Base-by-base conservation (phyloP, 192 early-diverging fungal species). In the Phlyctochytrium bullatum region DNA sequence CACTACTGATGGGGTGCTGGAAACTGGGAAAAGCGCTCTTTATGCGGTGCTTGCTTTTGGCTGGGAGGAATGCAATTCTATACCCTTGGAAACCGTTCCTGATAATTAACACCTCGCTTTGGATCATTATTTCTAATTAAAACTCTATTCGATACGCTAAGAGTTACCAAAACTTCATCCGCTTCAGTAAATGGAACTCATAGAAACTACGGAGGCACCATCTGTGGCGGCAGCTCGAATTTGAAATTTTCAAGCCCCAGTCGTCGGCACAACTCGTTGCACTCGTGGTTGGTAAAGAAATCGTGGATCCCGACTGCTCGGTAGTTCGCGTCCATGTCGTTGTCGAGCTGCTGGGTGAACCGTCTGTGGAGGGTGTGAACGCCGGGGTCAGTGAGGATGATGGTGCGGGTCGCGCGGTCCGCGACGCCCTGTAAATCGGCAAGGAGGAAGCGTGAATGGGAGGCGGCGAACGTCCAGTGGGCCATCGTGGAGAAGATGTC, bases 1-100 rank as follows among this genome's bases (percentile, higher is more conserved):
- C 76, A 91, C 53, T 95, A 92, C 71, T 91, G 75, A 74, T 40
- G 58, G 3, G 53, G 33, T 14, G 16, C 61, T 4, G 27, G 23
- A 12, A 47, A 47, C 20, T 47, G 6, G 20, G 20, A 14, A 47
- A 14, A 47, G 10, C 40, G 40, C 20, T 47, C n/a, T n/a, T n/a
- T n/a, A n/a, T n/a, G n/a, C n/a, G n/a, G n/a, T n/a, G n/a, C n/a
- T n/a, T n/a, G n/a, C n/a, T n/a, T n/a, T n/a, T n/a, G n/a, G n/a
- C n/a, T n/a, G n/a, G n/a, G n/a, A n/a, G n/a, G n/a, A n/a, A n/a
- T n/a, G n/a, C n/a, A n/a, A n/a, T n/a, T n/a, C n/a, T n/a, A n/a
- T n/a, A n/a, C n/a, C n/a, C n/a, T n/a, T n/a, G n/a, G n/a, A n/a
- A n/a, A n/a, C n/a, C n/a, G n/a, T n/a, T n/a, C n/a, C n/a, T n/a